Base-by-base conservation (phyloP, 108 stramenopile species). In the Epipyxis sp. region DNA sequence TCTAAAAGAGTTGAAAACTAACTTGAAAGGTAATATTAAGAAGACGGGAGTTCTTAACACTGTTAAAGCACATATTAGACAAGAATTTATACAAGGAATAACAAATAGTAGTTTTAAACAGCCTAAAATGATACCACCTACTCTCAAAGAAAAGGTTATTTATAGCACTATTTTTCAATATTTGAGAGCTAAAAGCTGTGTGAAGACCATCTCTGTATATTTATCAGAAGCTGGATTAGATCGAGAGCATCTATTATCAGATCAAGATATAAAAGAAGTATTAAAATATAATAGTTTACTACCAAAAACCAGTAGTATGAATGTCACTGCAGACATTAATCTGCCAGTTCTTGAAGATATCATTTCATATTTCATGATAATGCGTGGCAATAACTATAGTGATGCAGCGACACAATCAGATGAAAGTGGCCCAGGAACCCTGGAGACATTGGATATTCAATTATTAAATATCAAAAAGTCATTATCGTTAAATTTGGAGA, bases 31-130 rank as follows among this genome's bases (percentile, higher is more conserved):
- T 3, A 29, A 37, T 32, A 32, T 65, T 3, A 37, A 65, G 10
- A 10, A 3, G 61, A 32, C 61, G 34, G 35, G 25, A 32, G 61
- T 32, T 65, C 61, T 65, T 6, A 37, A 25, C 34, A 37, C 30
- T 6, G 34, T 65, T 32, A 65, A 65, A 65, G 61, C 61, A 29
- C 61, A 65, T 16, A 29, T 65, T 10, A 3, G 61, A 65, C 20
- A 65, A 32, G 6, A 16, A 16, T 65, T 65, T 29, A 29, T 29
- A 3, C 20, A 65, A 29, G 27, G 35, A 16, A 32, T 65, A 32
- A 32, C 6, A 32, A 3, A 37, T 10, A 25, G 35, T 37, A 25
- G 35, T 32, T 65, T 32, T 16, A 29, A 3, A 37, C 13, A 10
- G 61, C 3, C 3, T 32, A 65, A 25, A 3, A 37, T 6, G 34